phyloP scores from a whole-genome alignment of 257 asterid genomes.

The Penstemon barbatus region DNA sequence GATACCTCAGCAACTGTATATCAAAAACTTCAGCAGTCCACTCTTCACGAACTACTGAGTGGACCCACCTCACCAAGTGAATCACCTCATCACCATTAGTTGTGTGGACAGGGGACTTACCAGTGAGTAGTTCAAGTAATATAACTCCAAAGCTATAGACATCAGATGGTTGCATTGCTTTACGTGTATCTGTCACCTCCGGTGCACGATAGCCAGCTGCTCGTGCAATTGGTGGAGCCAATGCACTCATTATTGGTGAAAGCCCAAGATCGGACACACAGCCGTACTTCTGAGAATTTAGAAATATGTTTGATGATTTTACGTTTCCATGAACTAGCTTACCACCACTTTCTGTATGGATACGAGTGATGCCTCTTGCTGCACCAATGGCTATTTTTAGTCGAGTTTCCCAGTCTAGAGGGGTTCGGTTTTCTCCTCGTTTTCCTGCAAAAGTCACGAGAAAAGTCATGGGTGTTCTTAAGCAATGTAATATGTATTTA shows the following conservation, averaged over 20 bases:
- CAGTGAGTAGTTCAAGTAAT: slow-evolving; percentile 80
- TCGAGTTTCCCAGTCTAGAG: slow-evolving; percentile 80
- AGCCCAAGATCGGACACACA: slow-evolving; percentile 80
- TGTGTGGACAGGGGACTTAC: slow-evolving; percentile 73
- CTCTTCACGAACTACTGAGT: slow-evolving; percentile 85
- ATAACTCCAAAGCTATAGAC: slow-evolving; percentile 86
- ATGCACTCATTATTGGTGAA: slow-evolving; percentile 62
- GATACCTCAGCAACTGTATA: slow-evolving; percentile 64
- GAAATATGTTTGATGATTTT: slow-evolving; percentile 75
- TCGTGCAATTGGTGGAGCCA: slow-evolving; percentile 77
- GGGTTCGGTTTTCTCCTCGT: slow-evolving; percentile 48
- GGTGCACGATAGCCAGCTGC: slow-evolving; percentile 93
- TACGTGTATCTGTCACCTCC: slow-evolving; percentile 73
- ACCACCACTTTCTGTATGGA: slow-evolving; percentile 68
- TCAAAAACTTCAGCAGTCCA: slow-evolving; percentile 96
- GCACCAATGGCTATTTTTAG: slow-evolving; percentile 71
- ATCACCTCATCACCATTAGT: slow-evolving; percentile 66
- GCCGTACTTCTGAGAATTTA: slow-evolving; percentile 58
- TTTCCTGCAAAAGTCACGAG: slow-evolving; percentile 44
- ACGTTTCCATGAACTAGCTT: slow-evolving; percentile 87
- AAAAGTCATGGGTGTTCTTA: background rate
- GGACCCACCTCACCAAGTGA: slow-evolving; percentile 84
- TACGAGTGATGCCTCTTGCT: slow-evolving; percentile 74
- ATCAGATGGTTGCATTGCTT: slow-evolving; percentile 71
- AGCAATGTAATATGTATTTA: no score